phyloP scores from a whole-genome alignment of 2,329 filamentous ascomycete genomes.

The Fusarium austroafricanum region DNA sequence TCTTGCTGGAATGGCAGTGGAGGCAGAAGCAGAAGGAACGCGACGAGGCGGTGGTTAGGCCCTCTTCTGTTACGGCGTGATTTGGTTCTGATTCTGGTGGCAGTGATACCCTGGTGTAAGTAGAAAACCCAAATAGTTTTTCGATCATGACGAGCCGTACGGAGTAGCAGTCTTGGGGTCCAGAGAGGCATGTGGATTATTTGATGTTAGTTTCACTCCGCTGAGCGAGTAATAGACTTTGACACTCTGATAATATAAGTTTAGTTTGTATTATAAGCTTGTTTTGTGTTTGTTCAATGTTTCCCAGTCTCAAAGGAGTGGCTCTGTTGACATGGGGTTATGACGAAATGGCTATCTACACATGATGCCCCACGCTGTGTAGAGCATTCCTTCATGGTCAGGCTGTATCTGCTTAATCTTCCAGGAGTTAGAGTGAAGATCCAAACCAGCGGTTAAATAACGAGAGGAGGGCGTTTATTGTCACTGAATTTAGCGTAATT shows the following conservation, averaged over 20 bases:
- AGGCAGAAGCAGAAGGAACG: slow-evolving; percentile 68
- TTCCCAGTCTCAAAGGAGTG: background rate
- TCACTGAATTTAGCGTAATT: background rate
- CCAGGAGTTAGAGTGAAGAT: background rate
- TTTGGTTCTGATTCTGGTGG: slow-evolving; percentile 32
- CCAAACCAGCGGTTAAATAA: background rate
- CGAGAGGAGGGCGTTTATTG: background rate
- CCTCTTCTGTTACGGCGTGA: slow-evolving; percentile 43
- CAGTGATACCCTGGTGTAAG: slow-evolving; percentile 39
- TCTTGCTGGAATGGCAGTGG: slow-evolving; percentile 90
- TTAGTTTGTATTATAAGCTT: background rate
- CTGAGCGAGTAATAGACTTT: slow-evolving; percentile 5
- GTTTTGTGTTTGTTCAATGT: background rate
- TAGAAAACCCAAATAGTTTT: slow-evolving; percentile 21
- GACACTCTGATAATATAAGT: slow-evolving; percentile 3
- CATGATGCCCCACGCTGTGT: slow-evolving; percentile 12
- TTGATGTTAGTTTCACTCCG: slow-evolving; percentile 5
- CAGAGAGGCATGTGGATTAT: slow-evolving; percentile 10
- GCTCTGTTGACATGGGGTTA: slow-evolving; percentile 18
- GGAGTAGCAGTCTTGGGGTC: slow-evolving; percentile 12
- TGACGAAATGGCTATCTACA: slow-evolving; percentile 40
- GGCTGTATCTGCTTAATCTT: background rate
- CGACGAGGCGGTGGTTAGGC: slow-evolving; percentile 58
- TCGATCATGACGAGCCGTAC: slow-evolving; percentile 6
- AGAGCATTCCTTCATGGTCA: background rate